These are phyloP conservation scores for Oryza glaberrima DNA, from an alignment of 176 grass and related monocot species.

Conservation along the genomic window DNA sequence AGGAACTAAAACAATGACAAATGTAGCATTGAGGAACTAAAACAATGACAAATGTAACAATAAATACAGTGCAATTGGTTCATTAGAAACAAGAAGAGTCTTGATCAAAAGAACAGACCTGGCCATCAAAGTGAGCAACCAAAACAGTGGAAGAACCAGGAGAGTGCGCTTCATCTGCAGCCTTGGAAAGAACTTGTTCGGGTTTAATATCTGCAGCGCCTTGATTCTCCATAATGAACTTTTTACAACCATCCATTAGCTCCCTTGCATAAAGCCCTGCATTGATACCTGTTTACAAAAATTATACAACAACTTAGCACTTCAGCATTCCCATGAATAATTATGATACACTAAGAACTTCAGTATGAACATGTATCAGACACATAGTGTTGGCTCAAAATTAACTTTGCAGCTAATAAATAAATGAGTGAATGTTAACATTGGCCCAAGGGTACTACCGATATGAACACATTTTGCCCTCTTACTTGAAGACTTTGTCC, in stretches of 20 bases:
- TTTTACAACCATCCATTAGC: conserved; percentile 81
- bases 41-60: conserved; percentile 6
- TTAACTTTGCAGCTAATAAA: not conserved
- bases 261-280: conserved; percentile 84
- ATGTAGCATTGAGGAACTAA: conserved; percentile 64
- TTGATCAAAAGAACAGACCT: conserved; percentile 54
- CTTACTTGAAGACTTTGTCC: conserved; percentile 1
- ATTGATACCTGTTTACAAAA: conserved; percentile 68
- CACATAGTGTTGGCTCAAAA: not conserved
- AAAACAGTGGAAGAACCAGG: conserved; percentile 94
- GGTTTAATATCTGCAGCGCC: conserved; percentile 52
- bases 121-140: conserved; percentile 88
- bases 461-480: not conserved
- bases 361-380: not conserved
- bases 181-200: conserved; percentile 65
- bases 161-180: conserved; percentile 67
- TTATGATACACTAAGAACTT: not conserved
- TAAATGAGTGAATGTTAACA: not conserved
- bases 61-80: not conserved
- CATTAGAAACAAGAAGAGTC: not conserved
- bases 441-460: not conserved
- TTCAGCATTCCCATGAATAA: not conserved
- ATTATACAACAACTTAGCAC: conserved; percentile 4
- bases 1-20: conserved; percentile 53
- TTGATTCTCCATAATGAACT: conserved; percentile 44